Conservation (phyloP, 805 yeast genomes). For the Candida vartiovaarae region DNA sequence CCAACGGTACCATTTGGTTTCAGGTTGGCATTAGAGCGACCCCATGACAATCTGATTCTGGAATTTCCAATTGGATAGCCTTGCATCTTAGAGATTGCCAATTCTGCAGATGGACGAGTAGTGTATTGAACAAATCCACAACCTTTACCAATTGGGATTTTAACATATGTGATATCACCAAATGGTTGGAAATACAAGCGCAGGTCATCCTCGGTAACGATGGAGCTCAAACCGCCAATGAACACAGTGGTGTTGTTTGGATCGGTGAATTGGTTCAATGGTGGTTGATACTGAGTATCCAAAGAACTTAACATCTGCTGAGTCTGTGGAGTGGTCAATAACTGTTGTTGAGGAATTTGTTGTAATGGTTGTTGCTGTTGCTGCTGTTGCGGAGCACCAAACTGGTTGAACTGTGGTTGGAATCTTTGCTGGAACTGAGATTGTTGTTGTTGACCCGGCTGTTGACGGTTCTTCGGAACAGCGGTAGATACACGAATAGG, state of each 20-base stretch:
- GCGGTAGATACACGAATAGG: conserved; percentile 76
- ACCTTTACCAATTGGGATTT: conserved; percentile 65
- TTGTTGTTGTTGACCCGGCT: not conserved
- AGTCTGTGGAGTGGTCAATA: conserved; percentile 17
- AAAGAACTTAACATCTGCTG: conserved; percentile 15
- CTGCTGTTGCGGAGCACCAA: conserved; percentile 4
- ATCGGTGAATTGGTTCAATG: conserved; percentile 63
- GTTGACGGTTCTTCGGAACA: conserved; percentile 39
- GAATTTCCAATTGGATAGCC: conserved; percentile 84
- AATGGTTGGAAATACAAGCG: conserved; percentile 53
- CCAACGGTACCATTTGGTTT: conserved; percentile 4
- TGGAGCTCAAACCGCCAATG: conserved; percentile 56
- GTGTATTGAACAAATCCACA: conserved; percentile 87
- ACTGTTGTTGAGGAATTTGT: conserved; percentile 6
- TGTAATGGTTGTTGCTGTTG: conserved; percentile 18
- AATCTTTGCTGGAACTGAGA: conserved; percentile 10
- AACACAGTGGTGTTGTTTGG: conserved; percentile 74
- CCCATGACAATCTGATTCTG: conserved; percentile 83
- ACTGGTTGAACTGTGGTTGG: conserved; percentile 6
- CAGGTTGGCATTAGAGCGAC: conserved; percentile 41
- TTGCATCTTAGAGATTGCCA: conserved; percentile 81
- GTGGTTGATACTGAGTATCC: conserved; percentile 42
- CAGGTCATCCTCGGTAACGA: conserved; percentile 55
- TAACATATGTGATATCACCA: conserved; percentile 72
- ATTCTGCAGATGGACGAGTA: conserved; percentile 75